Percentiles rank a stretch among this genome's conserved stretches.
Conservation (phyloP, 495 filamentous ascomycete genomes). For the Usnea hakonensis region DNA sequence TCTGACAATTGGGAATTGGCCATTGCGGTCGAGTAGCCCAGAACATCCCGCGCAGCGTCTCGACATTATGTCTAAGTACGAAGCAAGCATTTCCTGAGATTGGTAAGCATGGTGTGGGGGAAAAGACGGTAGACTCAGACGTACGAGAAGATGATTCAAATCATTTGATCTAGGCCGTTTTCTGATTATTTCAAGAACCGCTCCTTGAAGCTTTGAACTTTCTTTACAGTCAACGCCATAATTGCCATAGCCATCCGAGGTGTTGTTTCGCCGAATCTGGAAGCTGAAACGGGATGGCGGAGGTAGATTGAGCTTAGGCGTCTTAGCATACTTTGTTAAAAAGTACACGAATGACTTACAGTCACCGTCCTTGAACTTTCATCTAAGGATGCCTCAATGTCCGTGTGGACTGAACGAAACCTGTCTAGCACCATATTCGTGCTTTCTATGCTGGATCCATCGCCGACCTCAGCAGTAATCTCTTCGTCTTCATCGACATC, state of each 20-base stretch:
- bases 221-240: conserved; percentile 7
- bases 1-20: conserved; percentile 23
- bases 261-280: background rate
- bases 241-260: background rate
- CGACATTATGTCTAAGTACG: conserved; percentile 23
- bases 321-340: background rate
- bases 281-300: conserved; percentile 16
- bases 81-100: conserved; percentile 22
- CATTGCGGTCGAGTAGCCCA: conserved; percentile 21
- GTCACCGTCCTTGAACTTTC: conserved; percentile 7
- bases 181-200: conserved; percentile 13
- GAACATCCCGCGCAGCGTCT: conserved; percentile 20
- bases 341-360: background rate
- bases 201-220: conserved; percentile 16
- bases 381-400: conserved; percentile 7
- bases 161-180: background rate
- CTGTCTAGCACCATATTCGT: conserved; percentile 8
- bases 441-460: conserved; percentile 1
- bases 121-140: background rate
- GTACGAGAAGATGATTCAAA: conserved; percentile 21
- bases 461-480: background rate
- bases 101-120: conserved; percentile 9
- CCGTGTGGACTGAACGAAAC: conserved; percentile 15
- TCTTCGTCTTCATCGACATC: background rate
- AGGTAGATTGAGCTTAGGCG: conserved; percentile 16